phyloP scores from a whole-genome alignment of 306 rosid genomes.

The Datisca glomerata region DNA sequence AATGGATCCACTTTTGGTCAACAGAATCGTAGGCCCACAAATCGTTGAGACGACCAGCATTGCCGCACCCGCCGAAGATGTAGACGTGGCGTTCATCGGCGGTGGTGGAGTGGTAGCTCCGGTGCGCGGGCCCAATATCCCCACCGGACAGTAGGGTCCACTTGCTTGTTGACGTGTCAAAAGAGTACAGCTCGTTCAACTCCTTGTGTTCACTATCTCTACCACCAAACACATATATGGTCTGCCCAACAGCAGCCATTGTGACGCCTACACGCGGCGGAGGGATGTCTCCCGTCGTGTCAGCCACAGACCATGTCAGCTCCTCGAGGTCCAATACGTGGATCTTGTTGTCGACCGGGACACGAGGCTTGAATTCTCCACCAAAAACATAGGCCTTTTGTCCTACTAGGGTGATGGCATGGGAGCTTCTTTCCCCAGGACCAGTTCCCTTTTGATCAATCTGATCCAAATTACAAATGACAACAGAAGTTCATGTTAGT shows the following conservation, averaged over 20 bases:
- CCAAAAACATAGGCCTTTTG: conserved; percentile 70
- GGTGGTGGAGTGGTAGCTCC: conserved; percentile 71
- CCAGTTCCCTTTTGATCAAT: conserved; percentile 51
- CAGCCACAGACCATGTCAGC: conserved; percentile 48
- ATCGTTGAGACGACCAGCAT: conserved; percentile 69
- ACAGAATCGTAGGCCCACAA: conserved; percentile 68
- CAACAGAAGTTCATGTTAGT: background rate
- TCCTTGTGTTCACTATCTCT: conserved; percentile 73
- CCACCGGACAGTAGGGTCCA: conserved; percentile 60
- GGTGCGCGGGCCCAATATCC: conserved; percentile 45
- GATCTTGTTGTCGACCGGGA: conserved; percentile 66
- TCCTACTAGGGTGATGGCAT: conserved; percentile 63
- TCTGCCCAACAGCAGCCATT: conserved; percentile 42
- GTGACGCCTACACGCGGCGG: conserved; percentile 88
- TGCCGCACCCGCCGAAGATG: conserved; percentile 74
- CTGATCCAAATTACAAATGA: conserved; percentile 18
- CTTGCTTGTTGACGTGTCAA: conserved; percentile 45
- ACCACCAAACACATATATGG: conserved; percentile 76
- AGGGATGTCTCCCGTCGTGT: conserved; percentile 41
- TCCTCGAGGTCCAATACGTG: conserved; percentile 51
- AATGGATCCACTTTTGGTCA: conserved; percentile 47
- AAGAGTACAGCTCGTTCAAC: conserved; percentile 67
- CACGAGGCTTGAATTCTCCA: conserved; percentile 81
- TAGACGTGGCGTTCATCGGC: conserved; percentile 38
- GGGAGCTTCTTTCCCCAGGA: conserved; percentile 89